Evolutionary conservation across 768 basidiomycete genomes (phyloP).

Genomic region (Udeniomyces megalosporus): DNA sequence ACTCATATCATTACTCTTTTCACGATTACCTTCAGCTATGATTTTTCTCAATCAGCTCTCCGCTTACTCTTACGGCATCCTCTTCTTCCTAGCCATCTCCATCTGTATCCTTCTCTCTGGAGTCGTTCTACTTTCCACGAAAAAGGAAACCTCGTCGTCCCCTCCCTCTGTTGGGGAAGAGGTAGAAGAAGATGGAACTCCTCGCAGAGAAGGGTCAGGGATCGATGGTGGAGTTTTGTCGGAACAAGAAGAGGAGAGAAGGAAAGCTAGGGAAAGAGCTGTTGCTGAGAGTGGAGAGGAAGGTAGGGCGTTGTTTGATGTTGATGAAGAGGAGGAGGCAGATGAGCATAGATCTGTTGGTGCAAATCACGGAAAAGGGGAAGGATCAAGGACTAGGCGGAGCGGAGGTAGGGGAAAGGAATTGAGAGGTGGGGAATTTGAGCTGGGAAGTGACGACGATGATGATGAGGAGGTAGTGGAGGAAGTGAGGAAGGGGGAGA

Average conservation of each 20-base stretch:
- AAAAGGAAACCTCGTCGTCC: neutral
- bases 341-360: too few relatives aligned
- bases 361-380: neutral
- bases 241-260: neutral
- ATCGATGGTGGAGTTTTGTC: conserved; percentile 2
- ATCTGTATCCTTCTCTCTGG: conserved; percentile 6
- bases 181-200: neutral
- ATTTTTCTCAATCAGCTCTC: neutral
- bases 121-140: conserved; percentile 9
- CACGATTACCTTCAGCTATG: neutral
- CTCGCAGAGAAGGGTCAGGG: neutral
- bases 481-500: neutral
- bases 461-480: conserved; percentile 6
- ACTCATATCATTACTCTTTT: too few relatives aligned
- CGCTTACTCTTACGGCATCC: conserved; percentile 5
- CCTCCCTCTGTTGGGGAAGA: too few relatives aligned
- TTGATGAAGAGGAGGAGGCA: neutral
- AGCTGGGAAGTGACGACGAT: conserved; percentile 6
- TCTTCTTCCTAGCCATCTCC: neutral
- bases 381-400: neutral
- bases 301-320: conserved; percentile 3
- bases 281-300: neutral
- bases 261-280: too few relatives aligned
- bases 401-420: neutral
- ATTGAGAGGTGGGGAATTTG: neutral